Evolutionary conservation across 257 asterid genomes (phyloP), one percentile per base, ranked within the genome.

Genomic region (Solanum tacnaense): DNA sequence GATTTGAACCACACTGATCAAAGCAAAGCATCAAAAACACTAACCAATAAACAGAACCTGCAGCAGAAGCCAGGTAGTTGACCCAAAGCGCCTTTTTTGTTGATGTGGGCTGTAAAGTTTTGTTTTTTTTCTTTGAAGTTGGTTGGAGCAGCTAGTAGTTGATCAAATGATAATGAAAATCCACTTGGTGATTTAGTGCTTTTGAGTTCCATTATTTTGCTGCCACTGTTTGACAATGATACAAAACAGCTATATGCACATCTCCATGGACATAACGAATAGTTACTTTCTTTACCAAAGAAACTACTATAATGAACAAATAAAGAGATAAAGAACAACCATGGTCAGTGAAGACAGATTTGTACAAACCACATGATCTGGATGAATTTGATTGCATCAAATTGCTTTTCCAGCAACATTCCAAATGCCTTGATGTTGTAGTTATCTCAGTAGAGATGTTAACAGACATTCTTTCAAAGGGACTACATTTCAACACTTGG

Each of bases 31-130:
- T 0, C 1, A 39, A 39, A 39, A 39, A 39, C 44, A 39, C 44
- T 9, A 39, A 39, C 44, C 44, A 39, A 39, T 39, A 39, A 39
- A 39, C 44, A 90, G 98, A 96, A 71, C 98, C 97, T 83, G 86
- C 89, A 0, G 97, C 98, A 34, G 98, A 94, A 72, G 93, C 94
- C 86, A 92, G 86, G 89, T 96, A 95, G 82, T 98, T 98, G 84
- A 93, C 88, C 92, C 98, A 94, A 23, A 95, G 94, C 1, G 88
- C 92, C 10, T 86, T 92, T 92, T 76, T 84, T 74, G 86, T 96
- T 96, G 5, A 94, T 93, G 29, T 88, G 98, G 78, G 97, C 95
- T 60, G 68, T 60, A 60, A 60, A 60, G 13, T 23, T 60, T 4
- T 60, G 70, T 60, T 60, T 58, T 60, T 21, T 6, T 60, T 60